Base-by-base conservation (phyloP, 345 rosid species). In the Euphorbia pulcherrima region DNA sequence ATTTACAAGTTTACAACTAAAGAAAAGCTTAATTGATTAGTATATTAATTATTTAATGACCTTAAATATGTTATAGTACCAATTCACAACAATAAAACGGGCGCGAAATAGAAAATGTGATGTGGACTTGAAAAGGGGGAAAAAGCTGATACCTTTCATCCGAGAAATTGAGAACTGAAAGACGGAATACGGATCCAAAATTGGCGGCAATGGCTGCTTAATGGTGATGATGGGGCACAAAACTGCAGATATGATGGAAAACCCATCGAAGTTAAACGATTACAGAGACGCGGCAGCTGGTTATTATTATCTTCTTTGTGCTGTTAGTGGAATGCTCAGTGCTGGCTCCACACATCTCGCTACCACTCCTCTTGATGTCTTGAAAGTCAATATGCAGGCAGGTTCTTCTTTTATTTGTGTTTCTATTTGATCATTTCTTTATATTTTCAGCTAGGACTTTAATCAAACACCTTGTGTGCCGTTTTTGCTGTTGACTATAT, bases 371-470 rank as follows among this genome's bases (percentile, higher is more conserved):
- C 87, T 86, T 48, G 89, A 86, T 77, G 89, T 88, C 57, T 72
- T 88, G 51, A 84, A 88, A 80, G 90, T 85, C 67, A 84, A 83
- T 69, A 86, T 88, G 90, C 90, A 86, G 93, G 90, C 90, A 86
- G 90, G 90, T 86, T 65, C 58, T 52, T 55, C 48, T 35, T 10
- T 24, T 13, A 28, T 14, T 4, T 8, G 18, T 14, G 17, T 8
- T 1, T 23, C 35, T 50, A 20, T 60, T 27, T 16, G 24, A n/a
- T 37, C 6, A 14, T 6, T 30, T 53, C 18, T 8, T 16, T 28
- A 33, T 55, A 21, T 41, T 23, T 66, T 48, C 56, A 18, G 40
- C 40, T 17, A 70, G 68, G 20, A 28, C 37, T 56, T 71, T 44
- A 44, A 64, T 69, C 64, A 33, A 24, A 53, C 61, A 53, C 7